Evolutionary conservation across 352 stramenopile species (phyloP).

Genomic region (Globisporangium solare): DNA sequence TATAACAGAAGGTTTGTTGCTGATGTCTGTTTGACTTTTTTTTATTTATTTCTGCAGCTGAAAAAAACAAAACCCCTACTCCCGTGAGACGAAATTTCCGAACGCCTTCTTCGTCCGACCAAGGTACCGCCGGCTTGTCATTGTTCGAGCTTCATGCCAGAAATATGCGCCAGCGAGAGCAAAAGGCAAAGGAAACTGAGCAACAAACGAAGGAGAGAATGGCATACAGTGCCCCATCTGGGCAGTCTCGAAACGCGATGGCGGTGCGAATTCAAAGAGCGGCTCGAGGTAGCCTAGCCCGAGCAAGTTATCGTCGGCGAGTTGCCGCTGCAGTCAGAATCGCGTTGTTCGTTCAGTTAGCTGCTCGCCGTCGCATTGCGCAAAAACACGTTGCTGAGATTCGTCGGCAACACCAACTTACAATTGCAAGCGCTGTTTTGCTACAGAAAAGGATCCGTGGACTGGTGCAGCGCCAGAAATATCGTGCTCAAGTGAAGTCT

Average conservation of each 20-base stretch:
- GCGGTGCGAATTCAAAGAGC: slow-evolving; percentile 36
- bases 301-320: slow-evolving; percentile 23
- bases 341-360: slow-evolving; percentile 28
- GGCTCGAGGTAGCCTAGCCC: slow-evolving; percentile 34
- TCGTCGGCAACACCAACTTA: slow-evolving; percentile 19
- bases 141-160: slow-evolving; percentile 16
- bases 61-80: neutral
- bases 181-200: slow-evolving; percentile 14
- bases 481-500: slow-evolving; percentile 22
- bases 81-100: slow-evolving; percentile 2
- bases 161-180: slow-evolving; percentile 13
- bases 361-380: slow-evolving; percentile 28
- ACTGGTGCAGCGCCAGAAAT: slow-evolving; percentile 27
- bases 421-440: slow-evolving; percentile 22
- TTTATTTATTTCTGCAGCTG: slow-evolving; percentile 13
- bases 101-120: neutral
- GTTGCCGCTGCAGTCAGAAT: slow-evolving; percentile 22
- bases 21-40: slow-evolving; percentile 11
- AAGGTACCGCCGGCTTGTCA: slow-evolving; percentile 11
- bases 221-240: slow-evolving; percentile 8
- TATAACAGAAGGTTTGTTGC: neutral
- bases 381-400: slow-evolving; percentile 21
- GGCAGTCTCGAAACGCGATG: slow-evolving; percentile 36
- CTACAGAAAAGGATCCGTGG: slow-evolving; percentile 42
- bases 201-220: slow-evolving; percentile 17